phyloP scores from a whole-genome alignment of 2,329 filamentous ascomycete species.

The Penicillium sp. region DNA sequence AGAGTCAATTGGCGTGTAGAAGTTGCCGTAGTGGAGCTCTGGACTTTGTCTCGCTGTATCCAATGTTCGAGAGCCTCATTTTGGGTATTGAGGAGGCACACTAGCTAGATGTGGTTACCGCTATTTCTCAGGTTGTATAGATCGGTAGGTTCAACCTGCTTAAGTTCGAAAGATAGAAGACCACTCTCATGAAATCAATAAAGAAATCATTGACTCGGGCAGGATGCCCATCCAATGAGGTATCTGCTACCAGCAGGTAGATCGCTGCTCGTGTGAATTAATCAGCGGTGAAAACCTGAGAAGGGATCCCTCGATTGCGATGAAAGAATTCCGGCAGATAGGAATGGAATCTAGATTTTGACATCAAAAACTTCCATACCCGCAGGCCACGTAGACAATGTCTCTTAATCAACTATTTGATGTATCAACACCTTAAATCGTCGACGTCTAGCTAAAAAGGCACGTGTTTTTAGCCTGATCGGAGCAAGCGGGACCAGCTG shows the following conservation, averaged over 20 bases:
- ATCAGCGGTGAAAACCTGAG: conserved; percentile 15
- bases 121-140: not conserved
- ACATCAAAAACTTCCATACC: not conserved
- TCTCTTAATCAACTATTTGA: not conserved
- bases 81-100: not conserved
- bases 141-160: not conserved
- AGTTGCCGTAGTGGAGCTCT: not conserved
- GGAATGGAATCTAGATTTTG: not conserved
- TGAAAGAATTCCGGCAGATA: not conserved
- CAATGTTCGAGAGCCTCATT: not conserved
- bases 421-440: not conserved
- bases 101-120: not conserved
- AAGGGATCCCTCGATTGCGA: not conserved
- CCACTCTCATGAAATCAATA: not conserved
- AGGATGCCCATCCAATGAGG: conserved; percentile 5
- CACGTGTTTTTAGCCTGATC: conserved; percentile 19
- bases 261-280: conserved; percentile 3
- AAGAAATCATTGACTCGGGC: not conserved
- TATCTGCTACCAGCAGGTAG: not conserved
- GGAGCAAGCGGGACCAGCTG: conserved; percentile 25
- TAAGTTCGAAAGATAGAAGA: not conserved
- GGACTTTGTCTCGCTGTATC: not conserved
- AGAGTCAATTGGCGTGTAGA: not conserved
- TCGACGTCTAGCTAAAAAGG: conserved; percentile 16
- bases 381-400: not conserved